Base-by-base conservation (phyloP, 2,329 filamentous ascomycete species). In the Chlorencoelia australis region DNA sequence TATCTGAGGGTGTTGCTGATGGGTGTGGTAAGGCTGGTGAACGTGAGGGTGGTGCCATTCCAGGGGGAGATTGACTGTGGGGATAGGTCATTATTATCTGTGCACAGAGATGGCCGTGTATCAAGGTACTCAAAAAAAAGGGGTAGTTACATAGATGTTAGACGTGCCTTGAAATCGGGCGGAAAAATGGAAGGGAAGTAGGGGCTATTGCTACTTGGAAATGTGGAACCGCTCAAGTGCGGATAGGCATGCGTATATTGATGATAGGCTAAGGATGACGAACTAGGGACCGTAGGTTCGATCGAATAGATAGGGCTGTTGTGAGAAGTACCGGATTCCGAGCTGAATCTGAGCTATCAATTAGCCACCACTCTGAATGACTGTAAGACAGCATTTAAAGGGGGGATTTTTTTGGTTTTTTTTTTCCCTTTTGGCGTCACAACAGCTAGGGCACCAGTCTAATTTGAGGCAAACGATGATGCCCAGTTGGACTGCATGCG, bases 291-390 rank as follows among this genome's bases (percentile, higher is more conserved):
- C 35, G 47, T 40, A 22, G 49, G 46, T 40, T 55, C 54, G 35
- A 53, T 48, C 9, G 52, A 53, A 43, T 56, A 57, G 34, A 54
- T 51, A 50, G 55, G 49, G 48, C 49, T 55, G n/a, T n/a, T n/a
- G 22, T 56, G 50, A 27, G 49, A 49, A 30, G 45, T 52, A 44
- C 51, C 53, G 39, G 52, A 41, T 29, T 58, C 55, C 29, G 50
- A 41, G 39, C 35, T 45, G 43, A 51, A 57, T 49, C 55, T 58
- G 45, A 51, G 33, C 35, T 45, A 49, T 52, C 44, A 46, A 46
- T 58, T 45, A 57, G 54, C 49, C 47, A 51, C 48, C 30, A 34
- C 35, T 43, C 32, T 45, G 36, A 39, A 48, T 45, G 40, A 48
- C 37, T 41, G 49, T 47, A 42, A 44, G 43, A 53, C 48, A 46